Evolutionary conservation across 2,329 filamentous ascomycete genomes (phyloP).

Genomic region (Stenocarpella maydis): DNA sequence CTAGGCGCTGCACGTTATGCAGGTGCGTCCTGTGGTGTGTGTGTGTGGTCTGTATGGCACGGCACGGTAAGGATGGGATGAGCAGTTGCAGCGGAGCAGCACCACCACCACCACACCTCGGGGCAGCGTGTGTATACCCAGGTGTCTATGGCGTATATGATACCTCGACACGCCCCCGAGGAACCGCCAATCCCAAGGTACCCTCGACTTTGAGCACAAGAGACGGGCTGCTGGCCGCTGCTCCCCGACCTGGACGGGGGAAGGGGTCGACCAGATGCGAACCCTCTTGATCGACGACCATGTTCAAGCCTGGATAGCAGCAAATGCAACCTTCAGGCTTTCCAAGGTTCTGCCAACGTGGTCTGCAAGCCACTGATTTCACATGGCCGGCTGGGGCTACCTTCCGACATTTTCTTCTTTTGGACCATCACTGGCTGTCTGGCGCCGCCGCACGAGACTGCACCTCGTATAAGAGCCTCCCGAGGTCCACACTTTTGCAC

Average conservation of each 20-base stretch:
- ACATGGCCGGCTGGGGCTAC: neutral
- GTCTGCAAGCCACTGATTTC: constrained; percentile 20
- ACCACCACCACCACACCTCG: no score
- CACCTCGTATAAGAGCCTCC: constrained; percentile 16
- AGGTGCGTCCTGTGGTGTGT: constrained; percentile 10
- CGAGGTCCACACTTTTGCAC: neutral
- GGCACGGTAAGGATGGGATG: constrained; percentile 39
- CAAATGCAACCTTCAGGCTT: constrained; percentile 16
- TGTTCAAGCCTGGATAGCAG: neutral
- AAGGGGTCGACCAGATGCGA: constrained; percentile 20
- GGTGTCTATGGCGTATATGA: neutral
- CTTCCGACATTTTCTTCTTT: neutral
- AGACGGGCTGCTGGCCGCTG: neutral
- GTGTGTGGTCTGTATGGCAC: constrained; percentile 9
- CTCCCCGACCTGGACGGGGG: neutral
- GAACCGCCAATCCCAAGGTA: rapidly evolving
- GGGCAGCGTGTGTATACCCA: no score
- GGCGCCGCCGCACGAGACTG: neutral
- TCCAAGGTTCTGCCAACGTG: neutral
- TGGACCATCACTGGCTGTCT: constrained; percentile 1
- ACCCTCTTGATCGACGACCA: constrained; percentile 19
- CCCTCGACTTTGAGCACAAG: neutral
- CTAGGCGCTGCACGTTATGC: constrained; percentile 23
- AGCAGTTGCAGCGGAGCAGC: constrained; percentile 27
- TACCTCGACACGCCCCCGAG: neutral